phyloP scores from a whole-genome alignment of 139 green algal species.

The Edaphochlamys debaryana region DNA sequence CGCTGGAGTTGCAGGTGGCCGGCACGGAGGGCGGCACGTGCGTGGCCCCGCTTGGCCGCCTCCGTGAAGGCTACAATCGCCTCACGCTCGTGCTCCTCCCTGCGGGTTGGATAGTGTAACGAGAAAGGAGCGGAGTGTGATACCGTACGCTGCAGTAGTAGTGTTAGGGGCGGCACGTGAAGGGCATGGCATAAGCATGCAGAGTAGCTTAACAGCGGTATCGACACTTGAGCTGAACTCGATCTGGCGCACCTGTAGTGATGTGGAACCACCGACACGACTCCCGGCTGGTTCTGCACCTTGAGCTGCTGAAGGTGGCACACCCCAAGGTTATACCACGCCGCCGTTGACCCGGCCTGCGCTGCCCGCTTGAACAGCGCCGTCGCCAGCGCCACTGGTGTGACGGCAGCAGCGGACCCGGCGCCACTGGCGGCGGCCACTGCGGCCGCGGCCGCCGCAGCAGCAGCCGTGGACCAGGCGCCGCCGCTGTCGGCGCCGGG shows the following conservation, averaged over 20 bases:
- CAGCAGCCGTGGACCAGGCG: no score
- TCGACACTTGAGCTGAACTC: no score
- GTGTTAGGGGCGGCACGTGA: no score
- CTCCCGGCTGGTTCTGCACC: not conserved
- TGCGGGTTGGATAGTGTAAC: no score
- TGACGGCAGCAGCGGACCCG: not conserved
- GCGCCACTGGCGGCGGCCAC: not conserved
- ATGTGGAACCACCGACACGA: no score
- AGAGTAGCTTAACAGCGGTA: no score
- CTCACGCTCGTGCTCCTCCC: not conserved
- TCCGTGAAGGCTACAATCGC: slow-evolving; percentile 3
- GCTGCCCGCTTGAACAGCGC: slow-evolving; percentile 10
- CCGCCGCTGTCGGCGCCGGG: not conserved
- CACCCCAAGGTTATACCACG: slow-evolving; percentile 21
- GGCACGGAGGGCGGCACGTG: not conserved
- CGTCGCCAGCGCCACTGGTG: not conserved
- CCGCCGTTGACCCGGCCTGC: not conserved
- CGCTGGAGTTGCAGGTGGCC: slow-evolving; percentile 20
- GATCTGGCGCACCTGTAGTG: no score
- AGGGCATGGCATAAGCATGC: no score
- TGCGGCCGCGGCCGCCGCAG: not conserved
- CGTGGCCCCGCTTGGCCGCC: slow-evolving; percentile 1
- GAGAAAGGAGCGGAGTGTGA: no score
- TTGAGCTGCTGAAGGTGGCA: slow-evolving; percentile 28
- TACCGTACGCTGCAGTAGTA: no score